Base-by-base conservation (phyloP, 148 eudicot genomes). In the Chenopodium quinoa region DNA sequence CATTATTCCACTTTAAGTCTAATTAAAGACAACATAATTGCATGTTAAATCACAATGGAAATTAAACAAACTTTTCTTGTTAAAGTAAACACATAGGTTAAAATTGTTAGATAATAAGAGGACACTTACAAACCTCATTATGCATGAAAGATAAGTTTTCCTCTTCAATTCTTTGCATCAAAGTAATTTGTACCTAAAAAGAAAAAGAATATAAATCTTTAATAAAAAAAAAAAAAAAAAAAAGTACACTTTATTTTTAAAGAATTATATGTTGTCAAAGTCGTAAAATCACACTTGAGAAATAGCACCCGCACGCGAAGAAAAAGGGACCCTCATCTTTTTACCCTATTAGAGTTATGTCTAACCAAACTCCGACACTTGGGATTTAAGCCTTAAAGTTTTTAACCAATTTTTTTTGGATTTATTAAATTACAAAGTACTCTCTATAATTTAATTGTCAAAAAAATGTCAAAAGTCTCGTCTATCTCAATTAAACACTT, bases 261-360 rank as follows among this genome's bases (percentile, higher is more conserved):
- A n/a, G 12, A 1, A 7, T 67, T 4, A 69, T 69, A 5, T 72
- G 75, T 50, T 74, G 62, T 74, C 17, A 74, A 74, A 74, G 62
- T 74, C 40, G 62, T 22, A 74, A 74, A 29, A 48, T 74, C 32
- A 47, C 62, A 50, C 17, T 5, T 14, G 9, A 73, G 32, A 31
- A 78, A 68, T 29, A 19, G 27, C 10, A 78, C 80, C 80, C 80
- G 80, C 80, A 78, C 80, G 80, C 80, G 54, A 16, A 4, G 56
- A 20, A n/a, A 46, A 25, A 56, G 52, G 75, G 4, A 54, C 73
- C 75, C 11, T 22, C 75, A 67, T 67, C 71, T 67, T 29, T 65
- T 7, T n/a, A 25, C 29, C 12, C 9, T 65, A 3, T 6, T n/a
- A 9, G 31, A 29, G 8, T n/a, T 71, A 0, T 73, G 75, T 73